Evolutionary conservation across 1,139 yeast species (phyloP), one percentile per base, ranked within the genome.

Genomic region (Zhuliangozyma blackwelliae): DNA sequence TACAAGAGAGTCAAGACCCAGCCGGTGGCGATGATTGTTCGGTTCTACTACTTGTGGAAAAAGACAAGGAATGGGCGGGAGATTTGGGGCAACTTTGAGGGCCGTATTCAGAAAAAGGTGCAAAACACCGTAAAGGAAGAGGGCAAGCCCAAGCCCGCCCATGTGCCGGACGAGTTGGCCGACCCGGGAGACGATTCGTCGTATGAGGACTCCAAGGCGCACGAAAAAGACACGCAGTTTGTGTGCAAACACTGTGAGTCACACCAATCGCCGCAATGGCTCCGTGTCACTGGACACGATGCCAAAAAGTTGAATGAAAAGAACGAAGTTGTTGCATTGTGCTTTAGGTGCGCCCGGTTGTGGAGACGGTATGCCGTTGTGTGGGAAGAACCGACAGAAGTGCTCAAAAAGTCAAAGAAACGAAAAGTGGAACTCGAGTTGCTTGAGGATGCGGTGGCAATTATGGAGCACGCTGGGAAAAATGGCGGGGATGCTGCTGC

Each of bases 11-110:
- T 90, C 5, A 73, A 73, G 29, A 72, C 89, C 0, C 94, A 85
- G 47, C 68, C 87, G 0, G 65, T 79, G 37, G 74, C 90, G 0
- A 85, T 82, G 79, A 72, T 89, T 44, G 97, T 90, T 1, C 62
- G 96, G 37, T 90, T 74, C 54, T 90, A 87, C 52, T 90, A 90
- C 51, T 63, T 85, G 36, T 90, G 97, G 97, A 90, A 90, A 58
- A 90, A 90, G 57, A 82, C 96, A 0, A 66, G 74, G 25, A 71
- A 71, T 38, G 97, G 97, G 0, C 77, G 74, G 45, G 54, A 61
- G 35, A 84, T 86, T 11, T 88, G 97, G 96, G 96, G 88, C 27
- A 82, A 82, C 51, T 86, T 65, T 50, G 82, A 79, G 41, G 95
- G 95, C 1, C 62, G 96, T 40, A 68, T 69, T 38, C 76, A 78